These are phyloP conservation scores for Plasmodium gallinaceum DNA, from an alignment of 169 alveolate genomes.

Conservation along the genomic window DNA sequence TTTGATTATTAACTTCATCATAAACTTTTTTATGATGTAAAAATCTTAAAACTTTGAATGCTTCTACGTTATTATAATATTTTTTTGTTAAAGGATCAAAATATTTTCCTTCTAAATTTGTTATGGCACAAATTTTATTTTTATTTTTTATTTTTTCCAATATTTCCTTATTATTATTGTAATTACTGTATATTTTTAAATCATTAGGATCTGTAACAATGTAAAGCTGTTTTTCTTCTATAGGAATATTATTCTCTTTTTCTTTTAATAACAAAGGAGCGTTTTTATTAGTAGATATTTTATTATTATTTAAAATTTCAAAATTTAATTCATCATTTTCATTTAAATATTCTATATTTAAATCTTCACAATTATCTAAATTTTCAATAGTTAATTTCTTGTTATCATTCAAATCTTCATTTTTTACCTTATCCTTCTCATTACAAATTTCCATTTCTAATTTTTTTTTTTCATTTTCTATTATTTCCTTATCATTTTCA, in stretches of 20 bases:
- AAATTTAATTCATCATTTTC: slow-evolving; percentile 52
- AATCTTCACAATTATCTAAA: slow-evolving; percentile 68
- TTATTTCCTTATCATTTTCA: slow-evolving; percentile 15
- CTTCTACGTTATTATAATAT: slow-evolving; percentile 59
- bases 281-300: not conserved
- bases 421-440: not conserved
- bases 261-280: not conserved
- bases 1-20: slow-evolving; percentile 33
- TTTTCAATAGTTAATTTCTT: slow-evolving; percentile 20
- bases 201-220: slow-evolving; percentile 55
- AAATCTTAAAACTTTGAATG: slow-evolving; percentile 57
- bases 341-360: slow-evolving; percentile 67
- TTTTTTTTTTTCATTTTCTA: not conserved
- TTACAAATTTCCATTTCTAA: too few species aligned
- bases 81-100: slow-evolving; percentile 74
- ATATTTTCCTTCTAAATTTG: slow-evolving; percentile 75
- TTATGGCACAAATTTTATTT: slow-evolving; percentile 55
- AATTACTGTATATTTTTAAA: slow-evolving; percentile 68
- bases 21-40: slow-evolving; percentile 34
- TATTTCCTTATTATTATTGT: slow-evolving; percentile 39
- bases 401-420: not conserved
- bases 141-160: slow-evolving; percentile 47
- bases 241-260: not conserved
- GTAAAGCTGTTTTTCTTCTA: slow-evolving; percentile 49
- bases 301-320: slow-evolving; percentile 19